Evolutionary conservation across 352 stramenopile genomes (phyloP).

Genomic region (Globisporangium nodosum): DNA sequence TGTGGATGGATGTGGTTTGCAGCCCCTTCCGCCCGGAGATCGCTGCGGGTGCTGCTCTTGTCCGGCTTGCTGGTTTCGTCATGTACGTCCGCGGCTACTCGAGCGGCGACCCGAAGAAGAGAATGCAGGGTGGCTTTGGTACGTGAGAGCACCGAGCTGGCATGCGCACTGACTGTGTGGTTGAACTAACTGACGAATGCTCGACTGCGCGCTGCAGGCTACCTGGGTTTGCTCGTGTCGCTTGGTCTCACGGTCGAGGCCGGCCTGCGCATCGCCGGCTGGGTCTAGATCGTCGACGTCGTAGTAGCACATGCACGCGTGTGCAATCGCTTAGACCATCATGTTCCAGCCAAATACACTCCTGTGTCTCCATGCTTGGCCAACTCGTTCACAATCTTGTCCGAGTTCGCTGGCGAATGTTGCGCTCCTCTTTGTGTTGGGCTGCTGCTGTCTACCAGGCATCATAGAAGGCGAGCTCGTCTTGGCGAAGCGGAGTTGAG

Average conservation of each 20-base stretch:
- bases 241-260: slow-evolving; percentile 18
- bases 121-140: slow-evolving; percentile 51
- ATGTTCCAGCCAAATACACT: too few relatives aligned
- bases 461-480: too few relatives aligned
- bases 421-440: too few relatives aligned
- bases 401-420: too few relatives aligned
- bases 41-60: slow-evolving; percentile 36
- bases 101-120: slow-evolving; percentile 59
- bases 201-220: slow-evolving; percentile 26
- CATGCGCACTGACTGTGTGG: background rate
- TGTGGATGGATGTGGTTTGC: background rate
- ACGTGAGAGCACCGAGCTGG: slow-evolving; percentile 1
- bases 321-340: too few relatives aligned
- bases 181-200: background rate
- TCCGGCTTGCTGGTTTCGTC: slow-evolving; percentile 53
- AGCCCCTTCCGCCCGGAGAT: slow-evolving; percentile 59
- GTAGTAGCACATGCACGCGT: background rate
- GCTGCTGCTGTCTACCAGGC: too few relatives aligned
- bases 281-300: background rate
- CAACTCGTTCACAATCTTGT: too few relatives aligned
- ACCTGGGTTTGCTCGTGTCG: slow-evolving; percentile 35
- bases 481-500: too few relatives aligned
- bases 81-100: slow-evolving; percentile 63
- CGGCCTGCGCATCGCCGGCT: slow-evolving; percentile 5
- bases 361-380: too few relatives aligned